A percentile compares a stretch with the other conserved stretches of the same genome.
Conservation (phyloP, 768 basidiomycete species). For the Tylopilus rubrobrunneus region DNA sequence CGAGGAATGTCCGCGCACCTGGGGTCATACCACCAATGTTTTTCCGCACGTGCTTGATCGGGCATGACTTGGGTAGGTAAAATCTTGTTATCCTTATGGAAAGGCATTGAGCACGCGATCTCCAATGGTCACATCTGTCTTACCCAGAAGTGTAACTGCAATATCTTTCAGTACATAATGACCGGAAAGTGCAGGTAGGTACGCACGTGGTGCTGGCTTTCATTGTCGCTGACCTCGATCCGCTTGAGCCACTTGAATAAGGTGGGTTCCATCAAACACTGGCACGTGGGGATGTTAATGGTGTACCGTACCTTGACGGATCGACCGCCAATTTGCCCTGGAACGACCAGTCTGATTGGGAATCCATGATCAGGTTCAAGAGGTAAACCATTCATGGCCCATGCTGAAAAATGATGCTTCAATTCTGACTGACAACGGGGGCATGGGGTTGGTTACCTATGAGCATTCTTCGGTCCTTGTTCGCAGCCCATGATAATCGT, state of each 20-base stretch:
- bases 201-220: conserved; percentile 50
- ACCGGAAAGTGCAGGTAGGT: not conserved
- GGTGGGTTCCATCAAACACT: not conserved
- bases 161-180: not conserved
- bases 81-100: conserved; percentile 50
- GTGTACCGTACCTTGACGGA: conserved; percentile 36
- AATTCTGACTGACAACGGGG: not conserved
- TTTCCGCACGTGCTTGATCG: conserved; percentile 48
- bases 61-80: conserved; percentile 51
- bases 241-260: conserved; percentile 47
- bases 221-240: conserved; percentile 48
- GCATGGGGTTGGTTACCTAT: conserved; percentile 25
- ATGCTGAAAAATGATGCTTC: conserved; percentile 22
- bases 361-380: conserved; percentile 63
- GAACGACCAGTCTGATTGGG: conserved; percentile 60
- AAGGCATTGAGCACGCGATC: conserved; percentile 1
- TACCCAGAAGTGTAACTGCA: conserved; percentile 36
- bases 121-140: not conserved
- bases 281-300: not conserved
- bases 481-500: conserved; percentile 42
- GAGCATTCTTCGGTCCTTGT: conserved; percentile 48
- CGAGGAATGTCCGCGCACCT: conserved; percentile 24
- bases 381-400: conserved; percentile 60
- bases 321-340: conserved; percentile 60
- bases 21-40: conserved; percentile 54